These are phyloP conservation scores for Thelonectria rubi DNA, from an alignment of 2,329 filamentous ascomycete species.

Conservation along the genomic window DNA sequence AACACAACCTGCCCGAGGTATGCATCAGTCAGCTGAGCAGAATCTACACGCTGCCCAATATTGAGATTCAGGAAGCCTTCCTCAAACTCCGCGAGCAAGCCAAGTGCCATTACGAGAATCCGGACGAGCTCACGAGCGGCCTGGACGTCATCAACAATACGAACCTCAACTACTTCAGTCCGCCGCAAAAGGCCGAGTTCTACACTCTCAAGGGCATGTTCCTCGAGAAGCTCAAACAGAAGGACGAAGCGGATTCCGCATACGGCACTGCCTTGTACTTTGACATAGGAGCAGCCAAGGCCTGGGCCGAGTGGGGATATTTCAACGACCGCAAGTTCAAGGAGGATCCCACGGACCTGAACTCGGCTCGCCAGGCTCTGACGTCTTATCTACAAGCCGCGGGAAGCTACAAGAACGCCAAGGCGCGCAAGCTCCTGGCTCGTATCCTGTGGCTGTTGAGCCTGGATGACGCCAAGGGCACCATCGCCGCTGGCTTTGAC, in stretches of 20 bases:
- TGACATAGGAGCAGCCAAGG: conserved; percentile 93
- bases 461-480: conserved; percentile 86
- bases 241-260: conserved; percentile 89
- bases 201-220: conserved; percentile 99
- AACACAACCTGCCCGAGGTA: conserved; percentile 95
- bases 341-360: conserved; percentile 82
- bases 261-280: conserved; percentile 97
- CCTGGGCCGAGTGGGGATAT: conserved; percentile 99
- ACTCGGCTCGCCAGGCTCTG: conserved; percentile 87
- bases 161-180: conserved; percentile 97
- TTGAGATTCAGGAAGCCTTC: conserved; percentile 99
- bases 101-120: conserved; percentile 98
- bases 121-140: conserved; percentile 88
- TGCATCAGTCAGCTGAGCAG: conserved; percentile 97
- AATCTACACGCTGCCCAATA: conserved; percentile 98
- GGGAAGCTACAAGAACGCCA: conserved; percentile 95
- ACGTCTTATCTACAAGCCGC: conserved; percentile 97
- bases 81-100: conserved; percentile 98
- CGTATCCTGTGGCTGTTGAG: conserved; percentile 96
- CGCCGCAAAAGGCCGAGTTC: conserved; percentile 97
- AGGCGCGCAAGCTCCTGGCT: conserved; percentile 91
- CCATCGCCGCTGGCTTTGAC: conserved; percentile 86
- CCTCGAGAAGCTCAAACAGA: conserved; percentile 89
- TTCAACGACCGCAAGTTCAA: conserved; percentile 98
- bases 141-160: conserved; percentile 99